Conservation (phyloP, 345 rosid species). For the Zanthoxylum bungeanum region DNA sequence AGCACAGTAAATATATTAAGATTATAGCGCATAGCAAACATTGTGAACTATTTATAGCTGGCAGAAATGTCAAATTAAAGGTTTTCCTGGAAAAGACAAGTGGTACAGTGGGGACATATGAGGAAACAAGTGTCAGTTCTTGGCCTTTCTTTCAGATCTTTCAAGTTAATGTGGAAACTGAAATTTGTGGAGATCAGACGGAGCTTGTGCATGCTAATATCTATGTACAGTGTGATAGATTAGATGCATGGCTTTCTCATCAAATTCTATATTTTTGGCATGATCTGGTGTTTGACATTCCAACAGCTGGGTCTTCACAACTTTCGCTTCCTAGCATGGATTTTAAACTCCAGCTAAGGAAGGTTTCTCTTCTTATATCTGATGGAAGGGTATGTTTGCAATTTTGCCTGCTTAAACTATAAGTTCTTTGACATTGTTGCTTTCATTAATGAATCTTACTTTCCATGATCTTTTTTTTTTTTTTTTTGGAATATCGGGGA, state of each 20-base stretch:
- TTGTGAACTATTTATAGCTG: constrained; percentile 38
- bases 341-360: constrained; percentile 49
- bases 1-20: constrained; percentile 43
- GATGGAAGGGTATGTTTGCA: constrained; percentile 75
- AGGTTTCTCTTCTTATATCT: constrained; percentile 65
- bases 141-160: constrained; percentile 64
- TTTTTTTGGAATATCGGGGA: no score
- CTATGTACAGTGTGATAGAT: constrained; percentile 48
- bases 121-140: constrained; percentile 35
- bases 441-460: background rate
- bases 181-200: constrained; percentile 36
- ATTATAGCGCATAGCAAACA: constrained; percentile 43
- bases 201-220: constrained; percentile 29
- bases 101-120: constrained; percentile 38
- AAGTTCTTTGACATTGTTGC: background rate
- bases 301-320: constrained; percentile 52
- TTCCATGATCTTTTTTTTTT: constrained; percentile 1
- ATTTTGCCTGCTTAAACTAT: background rate
- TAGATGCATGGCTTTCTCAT: constrained; percentile 69
- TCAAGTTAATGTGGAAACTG: constrained; percentile 44
- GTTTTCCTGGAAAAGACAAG: constrained; percentile 45
- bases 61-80: constrained; percentile 47
- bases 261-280: constrained; percentile 65
- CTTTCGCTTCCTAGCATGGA: constrained; percentile 36
- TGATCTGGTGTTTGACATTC: constrained; percentile 43